Percentiles rank a stretch among this genome's conserved stretches.
These are phyloP conservation scores for Glycyrrhiza uralensis DNA, from an alignment of 306 rosid species.

Conservation along the genomic window DNA sequence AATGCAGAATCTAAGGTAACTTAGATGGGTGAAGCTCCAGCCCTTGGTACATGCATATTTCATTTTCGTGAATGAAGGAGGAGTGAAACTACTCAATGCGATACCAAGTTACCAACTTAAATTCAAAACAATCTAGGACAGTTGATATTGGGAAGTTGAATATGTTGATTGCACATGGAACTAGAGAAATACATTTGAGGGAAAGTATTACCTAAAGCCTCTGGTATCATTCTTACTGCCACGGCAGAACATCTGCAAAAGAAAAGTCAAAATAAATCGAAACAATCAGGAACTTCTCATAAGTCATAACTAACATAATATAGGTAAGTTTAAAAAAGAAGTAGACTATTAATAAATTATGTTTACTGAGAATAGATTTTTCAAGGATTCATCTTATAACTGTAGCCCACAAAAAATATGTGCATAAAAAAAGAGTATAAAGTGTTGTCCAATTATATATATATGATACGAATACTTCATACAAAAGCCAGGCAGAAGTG, in stretches of 20 bases:
- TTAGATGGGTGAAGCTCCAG: background rate
- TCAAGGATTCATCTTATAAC: background rate
- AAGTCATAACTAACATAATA: too few species aligned
- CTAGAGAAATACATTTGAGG: conserved; percentile 6
- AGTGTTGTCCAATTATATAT: background rate
- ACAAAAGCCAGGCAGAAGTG: background rate
- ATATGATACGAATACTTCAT: background rate
- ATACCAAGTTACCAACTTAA: background rate
- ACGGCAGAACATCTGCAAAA: conserved; percentile 86
- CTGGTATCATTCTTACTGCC: conserved; percentile 88
- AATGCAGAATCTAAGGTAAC: background rate
- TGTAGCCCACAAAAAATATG: background rate
- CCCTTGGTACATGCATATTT: background rate
- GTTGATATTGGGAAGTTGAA: background rate
- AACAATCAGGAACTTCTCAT: conserved; percentile 24
- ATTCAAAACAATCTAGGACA: background rate
- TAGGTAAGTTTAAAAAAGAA: too few species aligned
- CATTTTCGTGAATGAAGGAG: background rate
- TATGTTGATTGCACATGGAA: conserved; percentile 4
- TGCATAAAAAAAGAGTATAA: background rate
- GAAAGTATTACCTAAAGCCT: conserved; percentile 79
- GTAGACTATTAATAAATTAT: background rate
- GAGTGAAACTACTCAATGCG: background rate
- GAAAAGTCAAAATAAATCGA: conserved; percentile 21
- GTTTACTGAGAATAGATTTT: background rate